Evolutionary conservation across 805 yeast species (phyloP), one percentile per base, ranked within the genome.

Genomic region (Hemisphaericaspora nanyangensis): DNA sequence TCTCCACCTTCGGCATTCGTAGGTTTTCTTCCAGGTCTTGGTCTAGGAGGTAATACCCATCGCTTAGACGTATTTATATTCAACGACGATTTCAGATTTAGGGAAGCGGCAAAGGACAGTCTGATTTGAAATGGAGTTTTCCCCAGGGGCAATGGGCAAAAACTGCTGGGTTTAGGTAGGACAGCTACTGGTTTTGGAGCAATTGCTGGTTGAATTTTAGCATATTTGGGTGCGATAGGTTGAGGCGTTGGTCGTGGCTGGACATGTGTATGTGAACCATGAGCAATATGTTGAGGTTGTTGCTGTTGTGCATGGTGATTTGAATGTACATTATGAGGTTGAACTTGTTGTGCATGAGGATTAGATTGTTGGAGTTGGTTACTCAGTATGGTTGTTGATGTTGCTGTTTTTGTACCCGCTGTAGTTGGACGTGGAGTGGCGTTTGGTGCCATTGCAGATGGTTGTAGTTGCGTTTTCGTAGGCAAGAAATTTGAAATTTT

Each of bases 21-120:
- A 3, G 72, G 70, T 39, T 64, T 68, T 24, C 74, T 47, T 10
- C 73, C 73, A 4, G 70, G 70, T 15, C 70, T 50, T 3, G 70
- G 70, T 34, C 70, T 45, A 1, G 70, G 70, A 6, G 70, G 70
- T 28, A 65, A 47, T 12, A 64, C 64, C 70, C 73, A 68, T 41
- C 59, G 52, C 31, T 61, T 62, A 39, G 62, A 59, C 6, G 70
- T 63, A 44, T 68, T 67, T 15, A 41, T 35, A 22, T 20, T 17
- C 4, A 24, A 18, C 35, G 65, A 31, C 8, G 15, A 15, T 29
- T 33, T 16, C 11, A 18, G 26, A 12, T 22, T 33, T 20, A 38
- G 22, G 4, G 18, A n/a, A n/a, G 34, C 40, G 7, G 25, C 24
- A 32, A 43, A 31, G n/a, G 43, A 34, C 31, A 27, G 35, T 22